These are phyloP conservation scores for Phytophthora pisi DNA, from an alignment of 352 stramenopile species.

Conservation along the genomic window DNA sequence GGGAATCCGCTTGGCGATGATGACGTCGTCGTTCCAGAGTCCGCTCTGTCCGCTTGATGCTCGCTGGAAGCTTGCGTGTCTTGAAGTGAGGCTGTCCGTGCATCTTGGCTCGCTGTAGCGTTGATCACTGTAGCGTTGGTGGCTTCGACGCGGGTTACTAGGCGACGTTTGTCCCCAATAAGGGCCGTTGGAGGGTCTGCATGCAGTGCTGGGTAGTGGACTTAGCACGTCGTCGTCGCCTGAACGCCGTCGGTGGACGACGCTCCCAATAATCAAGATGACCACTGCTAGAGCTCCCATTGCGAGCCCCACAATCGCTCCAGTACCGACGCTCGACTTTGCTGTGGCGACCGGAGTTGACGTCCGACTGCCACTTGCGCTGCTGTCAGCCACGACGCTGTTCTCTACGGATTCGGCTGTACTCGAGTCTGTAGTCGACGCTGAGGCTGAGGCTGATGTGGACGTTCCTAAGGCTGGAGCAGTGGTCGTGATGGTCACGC, in stretches of 20 bases:
- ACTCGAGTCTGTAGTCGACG: background rate
- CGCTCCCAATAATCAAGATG: constrained; percentile 1
- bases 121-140: background rate
- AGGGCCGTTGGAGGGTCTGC: background rate
- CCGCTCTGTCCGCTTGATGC: background rate
- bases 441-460: too few species aligned
- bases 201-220: background rate
- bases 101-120: constrained; percentile 8
- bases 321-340: background rate
- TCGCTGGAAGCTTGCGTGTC: background rate
- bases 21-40: constrained; percentile 32
- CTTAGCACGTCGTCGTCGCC: constrained; percentile 7
- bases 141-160: background rate
- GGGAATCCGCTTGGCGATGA: constrained; percentile 32
- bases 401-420: background rate
- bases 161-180: constrained; percentile 14
- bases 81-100: constrained; percentile 1
- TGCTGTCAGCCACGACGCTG: background rate
- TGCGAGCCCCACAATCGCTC: background rate
- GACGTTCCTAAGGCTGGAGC: background rate
- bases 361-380: background rate
- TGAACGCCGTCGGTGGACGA: background rate
- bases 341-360: background rate
- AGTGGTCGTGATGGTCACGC: constrained; percentile 1
- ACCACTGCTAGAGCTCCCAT: background rate